Evolutionary conservation across 2,329 filamentous ascomycete genomes (phyloP).

Genomic region (Pyricularia grisea): DNA sequence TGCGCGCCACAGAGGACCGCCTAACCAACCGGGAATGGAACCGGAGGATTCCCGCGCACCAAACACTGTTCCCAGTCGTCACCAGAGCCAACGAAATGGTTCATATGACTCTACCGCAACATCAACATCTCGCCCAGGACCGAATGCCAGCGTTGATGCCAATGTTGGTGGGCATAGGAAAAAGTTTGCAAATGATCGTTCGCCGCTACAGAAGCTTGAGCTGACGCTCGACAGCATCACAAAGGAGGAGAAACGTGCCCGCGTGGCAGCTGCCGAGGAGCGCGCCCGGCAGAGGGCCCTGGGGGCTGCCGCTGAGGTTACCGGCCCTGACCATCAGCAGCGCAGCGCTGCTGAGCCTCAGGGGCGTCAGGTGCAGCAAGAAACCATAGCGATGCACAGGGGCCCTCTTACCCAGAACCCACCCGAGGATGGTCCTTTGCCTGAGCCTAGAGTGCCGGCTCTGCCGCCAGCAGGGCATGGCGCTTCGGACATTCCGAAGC

Average conservation of each 20-base stretch:
- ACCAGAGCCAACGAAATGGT: neutral
- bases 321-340: conserved; percentile 11
- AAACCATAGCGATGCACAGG: conserved; percentile 14
- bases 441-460: conserved; percentile 16
- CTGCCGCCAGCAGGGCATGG: conserved; percentile 13
- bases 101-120: neutral
- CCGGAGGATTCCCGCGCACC: neutral
- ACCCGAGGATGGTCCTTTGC: conserved; percentile 16
- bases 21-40: neutral
- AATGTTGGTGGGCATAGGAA: conserved; percentile 19
- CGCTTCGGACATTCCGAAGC: conserved; percentile 32
- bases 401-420: conserved; percentile 21
- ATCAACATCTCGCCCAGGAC: neutral
- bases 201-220: conserved; percentile 88
- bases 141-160: neutral
- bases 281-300: conserved; percentile 54
- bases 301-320: conserved; percentile 6
- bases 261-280: conserved; percentile 73
- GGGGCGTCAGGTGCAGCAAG: conserved; percentile 15
- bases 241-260: conserved; percentile 88
- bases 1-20: neutral
- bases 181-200: conserved; percentile 70
- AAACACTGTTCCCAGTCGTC: neutral
- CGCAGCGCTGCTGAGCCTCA: conserved; percentile 8
- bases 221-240: conserved; percentile 84